phyloP scores from a whole-genome alignment of 257 asterid genomes.

The Haberlea rhodopensis region DNA sequence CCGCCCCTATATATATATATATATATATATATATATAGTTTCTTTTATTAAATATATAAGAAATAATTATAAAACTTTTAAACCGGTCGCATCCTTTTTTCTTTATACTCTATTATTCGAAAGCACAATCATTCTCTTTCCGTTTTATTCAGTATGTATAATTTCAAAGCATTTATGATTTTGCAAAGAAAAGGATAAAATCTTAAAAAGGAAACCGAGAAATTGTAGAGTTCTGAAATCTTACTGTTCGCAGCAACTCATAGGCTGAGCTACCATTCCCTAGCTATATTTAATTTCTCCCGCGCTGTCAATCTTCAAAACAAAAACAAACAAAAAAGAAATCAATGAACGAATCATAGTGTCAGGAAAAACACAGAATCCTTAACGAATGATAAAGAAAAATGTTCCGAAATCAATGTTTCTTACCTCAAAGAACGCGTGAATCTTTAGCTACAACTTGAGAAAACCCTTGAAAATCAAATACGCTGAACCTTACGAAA shows the following conservation, averaged over 20 bases:
- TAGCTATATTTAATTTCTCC: constrained; percentile 23
- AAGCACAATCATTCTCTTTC: constrained; percentile 31
- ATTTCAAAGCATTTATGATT: constrained; percentile 14
- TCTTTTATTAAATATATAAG: background rate
- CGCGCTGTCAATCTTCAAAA: constrained; percentile 17
- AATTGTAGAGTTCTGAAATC: constrained; percentile 60
- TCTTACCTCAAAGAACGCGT: constrained; percentile 24
- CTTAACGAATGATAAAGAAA: too few relatives aligned
- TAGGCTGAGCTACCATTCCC: constrained; percentile 31
- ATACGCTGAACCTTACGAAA: background rate
- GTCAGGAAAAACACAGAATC: background rate
- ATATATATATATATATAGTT: too few relatives aligned
- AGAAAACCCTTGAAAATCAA: background rate
- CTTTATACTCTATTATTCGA: background rate
- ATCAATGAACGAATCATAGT: background rate
- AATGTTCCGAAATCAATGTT: too few relatives aligned
- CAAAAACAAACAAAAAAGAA: background rate
- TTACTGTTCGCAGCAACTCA: constrained; percentile 37
- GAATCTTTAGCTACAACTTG: constrained; percentile 21
- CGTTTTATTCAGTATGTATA: constrained; percentile 21
- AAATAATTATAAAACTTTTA: constrained; percentile 13
- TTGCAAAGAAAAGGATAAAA: constrained; percentile 4
- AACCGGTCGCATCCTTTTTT: constrained; percentile 23
- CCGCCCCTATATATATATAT: too few relatives aligned
- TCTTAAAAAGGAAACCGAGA: constrained; percentile 6